Conservation (phyloP, 2,329 filamentous ascomycete genomes). For the Colletotrichum aenigma region DNA sequence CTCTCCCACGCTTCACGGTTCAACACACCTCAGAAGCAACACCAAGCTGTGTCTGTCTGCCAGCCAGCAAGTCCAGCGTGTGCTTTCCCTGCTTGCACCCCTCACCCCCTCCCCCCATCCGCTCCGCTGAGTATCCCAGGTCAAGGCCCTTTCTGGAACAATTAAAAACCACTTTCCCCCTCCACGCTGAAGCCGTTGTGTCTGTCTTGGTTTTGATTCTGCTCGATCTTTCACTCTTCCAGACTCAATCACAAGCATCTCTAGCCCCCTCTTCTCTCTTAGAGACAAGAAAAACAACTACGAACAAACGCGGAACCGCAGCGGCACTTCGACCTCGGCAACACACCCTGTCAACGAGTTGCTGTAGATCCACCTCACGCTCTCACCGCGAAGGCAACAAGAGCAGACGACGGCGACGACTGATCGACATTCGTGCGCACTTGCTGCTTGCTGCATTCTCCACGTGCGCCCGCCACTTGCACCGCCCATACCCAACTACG, state of each 20-base stretch:
- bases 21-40: background rate
- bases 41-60: background rate
- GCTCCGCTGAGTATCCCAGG: background rate
- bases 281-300: background rate
- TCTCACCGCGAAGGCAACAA: conserved; percentile 1
- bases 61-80: background rate
- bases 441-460: conserved; percentile 8
- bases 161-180: conserved; percentile 17
- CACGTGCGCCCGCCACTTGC: conserved; percentile 8
- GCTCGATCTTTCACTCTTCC: background rate
- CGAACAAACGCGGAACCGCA: background rate
- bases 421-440: conserved; percentile 8
- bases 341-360: background rate
- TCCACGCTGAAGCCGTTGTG: background rate
- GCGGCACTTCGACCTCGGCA: background rate
- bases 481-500: background rate
- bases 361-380: background rate
- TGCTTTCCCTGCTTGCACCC: background rate
- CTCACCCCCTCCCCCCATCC: background rate
- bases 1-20: background rate
- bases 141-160: conserved; percentile 4
- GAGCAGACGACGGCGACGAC: background rate
- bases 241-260: background rate
- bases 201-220: background rate
- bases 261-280: background rate